These are phyloP conservation scores for Pseudogymnoascus sp. DNA, from an alignment of 2,329 filamentous ascomycete genomes.

Conservation along the genomic window DNA sequence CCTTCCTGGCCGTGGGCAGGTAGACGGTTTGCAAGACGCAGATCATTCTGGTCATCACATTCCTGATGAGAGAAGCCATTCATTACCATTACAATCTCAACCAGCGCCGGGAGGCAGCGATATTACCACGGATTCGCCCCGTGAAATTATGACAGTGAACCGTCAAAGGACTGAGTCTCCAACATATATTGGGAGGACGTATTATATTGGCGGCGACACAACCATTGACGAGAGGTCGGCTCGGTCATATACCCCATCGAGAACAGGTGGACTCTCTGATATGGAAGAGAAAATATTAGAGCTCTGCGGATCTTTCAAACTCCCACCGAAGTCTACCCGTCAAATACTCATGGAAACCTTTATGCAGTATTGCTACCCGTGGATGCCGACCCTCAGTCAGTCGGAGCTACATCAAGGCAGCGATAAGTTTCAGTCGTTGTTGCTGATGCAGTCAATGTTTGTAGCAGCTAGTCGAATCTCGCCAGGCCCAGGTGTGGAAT, in stretches of 20 bases:
- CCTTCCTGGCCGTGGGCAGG: neutral
- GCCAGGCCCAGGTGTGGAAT: neutral
- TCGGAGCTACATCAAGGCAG: neutral
- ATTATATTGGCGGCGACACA: neutral
- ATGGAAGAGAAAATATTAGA: neutral
- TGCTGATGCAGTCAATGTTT: neutral
- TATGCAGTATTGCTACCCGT: neutral
- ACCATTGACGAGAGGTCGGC: conserved; percentile 9
- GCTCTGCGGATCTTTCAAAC: neutral
- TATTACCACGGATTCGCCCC: neutral
- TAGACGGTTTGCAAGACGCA: neutral
- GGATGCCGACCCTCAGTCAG: neutral
- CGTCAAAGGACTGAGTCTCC: conserved; percentile 7
- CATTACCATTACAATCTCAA: neutral
- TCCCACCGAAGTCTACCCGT: neutral
- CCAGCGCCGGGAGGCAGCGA: neutral
- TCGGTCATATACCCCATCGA: neutral
- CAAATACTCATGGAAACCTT: neutral
- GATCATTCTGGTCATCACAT: neutral
- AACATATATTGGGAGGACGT: conserved; percentile 8
- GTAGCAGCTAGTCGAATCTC: neutral
- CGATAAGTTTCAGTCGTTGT: neutral
- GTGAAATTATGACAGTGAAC: neutral
- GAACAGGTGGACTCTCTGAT: neutral
- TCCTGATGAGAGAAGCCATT: neutral